Evolutionary conservation across 306 rosid species (phyloP), one percentile per base, ranked within the genome.

Genomic region (Quercus rubra): DNA sequence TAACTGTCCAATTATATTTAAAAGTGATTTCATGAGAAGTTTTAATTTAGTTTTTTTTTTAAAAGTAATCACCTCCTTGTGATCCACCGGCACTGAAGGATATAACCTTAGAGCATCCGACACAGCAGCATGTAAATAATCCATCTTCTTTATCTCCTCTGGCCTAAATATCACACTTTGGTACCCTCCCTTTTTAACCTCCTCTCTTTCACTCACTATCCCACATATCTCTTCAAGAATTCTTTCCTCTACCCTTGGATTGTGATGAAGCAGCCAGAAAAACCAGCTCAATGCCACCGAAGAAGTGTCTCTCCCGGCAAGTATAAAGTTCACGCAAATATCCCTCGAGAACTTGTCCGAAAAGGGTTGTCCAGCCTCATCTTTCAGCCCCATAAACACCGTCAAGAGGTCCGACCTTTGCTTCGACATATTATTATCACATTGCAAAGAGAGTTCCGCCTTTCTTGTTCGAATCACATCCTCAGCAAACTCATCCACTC

Each of bases 271-370:
- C 82, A 91, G 78, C 97, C 95, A 92, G 86, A 94, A 94, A 78
- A 94, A 94, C 99, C 99, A 94, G 81, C 93, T 92, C 85, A 94
- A 64, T 15, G 99, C 99, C n/a, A 94, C 99, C 2, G 99, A 94
- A 68, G 99, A 94, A 33, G 99, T 94, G 82, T 94, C 99, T 66
- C 99, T 86, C 54, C 99, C 99, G 1, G 99, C 97, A 19, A 94
- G 80, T 51, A 94, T 90, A 79, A 94, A 92, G 74, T 92, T 94
- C 31, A 94, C 97, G 75, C 99, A 94, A 35, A 94, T 92, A 73
- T 94, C 99, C 78, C 97, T 90, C 79, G 92, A 76, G 79, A 94
- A 91, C 93, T 90, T 90, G 76, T 90, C 92, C 0, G 95, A 88
- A 83, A 86, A 92, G 4, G 86, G 52, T 51, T 81, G 59, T 59